Conservation (phyloP, 1,139 yeast species). For the Geotrichum klebahnii region DNA sequence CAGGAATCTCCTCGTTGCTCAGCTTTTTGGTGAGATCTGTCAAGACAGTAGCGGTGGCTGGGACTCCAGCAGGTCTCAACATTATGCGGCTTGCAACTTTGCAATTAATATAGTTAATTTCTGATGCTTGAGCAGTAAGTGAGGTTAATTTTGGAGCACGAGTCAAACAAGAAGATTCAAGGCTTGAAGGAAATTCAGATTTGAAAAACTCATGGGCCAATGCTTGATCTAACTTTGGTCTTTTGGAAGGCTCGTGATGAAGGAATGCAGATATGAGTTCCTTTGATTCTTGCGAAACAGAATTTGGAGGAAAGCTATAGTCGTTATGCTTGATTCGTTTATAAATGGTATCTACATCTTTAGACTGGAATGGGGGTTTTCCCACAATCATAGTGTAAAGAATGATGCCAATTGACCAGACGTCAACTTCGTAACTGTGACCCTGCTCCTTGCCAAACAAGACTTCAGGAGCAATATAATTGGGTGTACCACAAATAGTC, state of each 20-base stretch:
- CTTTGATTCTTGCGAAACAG: constrained; percentile 68
- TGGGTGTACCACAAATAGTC: constrained; percentile 97
- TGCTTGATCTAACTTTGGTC: constrained; percentile 79
- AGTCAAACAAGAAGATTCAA: constrained; percentile 51
- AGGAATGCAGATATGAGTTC: constrained; percentile 67
- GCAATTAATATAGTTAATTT: constrained; percentile 55
- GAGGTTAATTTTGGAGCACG: constrained; percentile 57
- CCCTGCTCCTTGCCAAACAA: constrained; percentile 83
- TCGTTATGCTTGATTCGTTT: constrained; percentile 83
- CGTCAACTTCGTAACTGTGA: constrained; percentile 89
- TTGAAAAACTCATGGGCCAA: constrained; percentile 68
- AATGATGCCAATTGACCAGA: constrained; percentile 97
- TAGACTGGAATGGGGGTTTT: constrained; percentile 95
- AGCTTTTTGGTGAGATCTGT: constrained; percentile 6
- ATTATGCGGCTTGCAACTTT: constrained; percentile 43
- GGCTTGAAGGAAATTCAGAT: constrained; percentile 75
- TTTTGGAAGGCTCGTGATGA: constrained; percentile 67
- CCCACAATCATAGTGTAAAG: constrained; percentile 86
- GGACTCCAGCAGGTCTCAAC: constrained; percentile 49
- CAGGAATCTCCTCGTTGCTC: constrained; percentile 4
- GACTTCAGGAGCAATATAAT: constrained; percentile 96
- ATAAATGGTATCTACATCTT: constrained; percentile 88
- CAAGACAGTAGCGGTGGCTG: not conserved
- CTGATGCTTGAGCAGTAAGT: constrained; percentile 59
- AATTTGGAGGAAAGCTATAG: constrained; percentile 73